These are phyloP conservation scores for Termitomyces sp. DNA, from an alignment of 768 basidiomycete species.

Conservation along the genomic window DNA sequence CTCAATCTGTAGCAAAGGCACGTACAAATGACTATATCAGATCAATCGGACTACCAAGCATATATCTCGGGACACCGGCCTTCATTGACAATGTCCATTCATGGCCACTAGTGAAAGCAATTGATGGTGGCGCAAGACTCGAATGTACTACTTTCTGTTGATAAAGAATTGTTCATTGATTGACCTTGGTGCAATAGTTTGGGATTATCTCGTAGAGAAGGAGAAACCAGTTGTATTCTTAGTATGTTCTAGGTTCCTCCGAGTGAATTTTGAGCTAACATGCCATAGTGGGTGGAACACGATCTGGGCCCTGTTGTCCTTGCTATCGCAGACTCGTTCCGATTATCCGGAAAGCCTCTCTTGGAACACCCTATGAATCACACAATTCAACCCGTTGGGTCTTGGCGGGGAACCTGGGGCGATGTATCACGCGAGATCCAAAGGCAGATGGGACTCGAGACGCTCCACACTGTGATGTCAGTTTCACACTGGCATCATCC, in stretches of 20 bases:
- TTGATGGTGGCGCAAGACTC: constrained; percentile 4
- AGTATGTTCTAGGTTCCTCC: not conserved
- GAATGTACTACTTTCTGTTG: constrained; percentile 2
- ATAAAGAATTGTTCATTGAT: not conserved
- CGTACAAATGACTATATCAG: constrained; percentile 15
- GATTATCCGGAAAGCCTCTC: not conserved
- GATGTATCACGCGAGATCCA: constrained; percentile 12
- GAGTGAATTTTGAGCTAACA: not conserved
- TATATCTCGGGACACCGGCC: constrained; percentile 12
- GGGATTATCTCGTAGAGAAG: constrained; percentile 10
- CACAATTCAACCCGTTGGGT: constrained; percentile 11
- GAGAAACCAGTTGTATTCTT: constrained; percentile 13
- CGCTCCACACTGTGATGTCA: constrained; percentile 6
- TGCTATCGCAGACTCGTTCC: constrained; percentile 8
- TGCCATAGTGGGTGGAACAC: constrained; percentile 9
- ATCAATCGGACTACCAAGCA: constrained; percentile 11
- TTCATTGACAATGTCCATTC: constrained; percentile 14
- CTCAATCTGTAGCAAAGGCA: constrained; percentile 10
- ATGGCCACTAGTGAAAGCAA: constrained; percentile 11
- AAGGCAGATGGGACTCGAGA: constrained; percentile 11
- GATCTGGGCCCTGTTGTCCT: constrained; percentile 6
- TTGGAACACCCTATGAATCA: constrained; percentile 8
- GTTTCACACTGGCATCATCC: too few relatives aligned
- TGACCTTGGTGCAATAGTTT: not conserved
- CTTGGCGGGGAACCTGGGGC: constrained; percentile 13